Percentiles rank a stretch among this genome's conserved stretches.
phyloP scores from a whole-genome alignment of 2,329 filamentous ascomycete genomes.

The Didymella lethalis region DNA sequence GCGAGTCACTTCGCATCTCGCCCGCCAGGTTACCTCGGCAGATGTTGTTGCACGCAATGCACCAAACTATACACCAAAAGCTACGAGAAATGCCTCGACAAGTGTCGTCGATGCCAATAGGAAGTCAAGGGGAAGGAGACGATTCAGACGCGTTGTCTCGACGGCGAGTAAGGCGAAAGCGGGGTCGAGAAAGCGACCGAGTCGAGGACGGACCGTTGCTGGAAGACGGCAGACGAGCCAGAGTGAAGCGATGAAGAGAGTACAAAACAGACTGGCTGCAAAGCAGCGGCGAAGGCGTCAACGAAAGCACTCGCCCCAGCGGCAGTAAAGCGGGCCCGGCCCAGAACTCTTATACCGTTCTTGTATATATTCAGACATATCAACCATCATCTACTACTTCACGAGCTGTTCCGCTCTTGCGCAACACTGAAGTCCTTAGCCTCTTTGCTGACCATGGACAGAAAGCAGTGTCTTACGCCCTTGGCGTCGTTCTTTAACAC shows the following conservation, averaged over 20 bases:
- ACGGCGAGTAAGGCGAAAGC: too few species aligned
- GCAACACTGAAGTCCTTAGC: too few species aligned
- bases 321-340: neutral
- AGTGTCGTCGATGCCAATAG: neutral
- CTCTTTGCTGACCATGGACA: too few species aligned
- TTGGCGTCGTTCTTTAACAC: too few species aligned
- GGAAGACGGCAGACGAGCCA: too few species aligned
- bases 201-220: too few species aligned
- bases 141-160: neutral
- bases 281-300: neutral
- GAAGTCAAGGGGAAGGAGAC: neutral
- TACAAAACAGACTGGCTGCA: neutral
- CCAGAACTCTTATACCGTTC: neutral
- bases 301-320: neutral
- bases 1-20: neutral
- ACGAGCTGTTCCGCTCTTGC: too few species aligned
- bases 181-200: too few species aligned
- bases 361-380: neutral
- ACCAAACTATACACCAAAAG: neutral
- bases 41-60: neutral
- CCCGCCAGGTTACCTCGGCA: neutral
- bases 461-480: too few species aligned
- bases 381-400: too few species aligned
- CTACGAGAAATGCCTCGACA: slow-evolving; percentile 5
- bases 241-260: neutral